phyloP scores from a whole-genome alignment of 2,329 filamentous ascomycete genomes.

The Talaromyces atroroseus region DNA sequence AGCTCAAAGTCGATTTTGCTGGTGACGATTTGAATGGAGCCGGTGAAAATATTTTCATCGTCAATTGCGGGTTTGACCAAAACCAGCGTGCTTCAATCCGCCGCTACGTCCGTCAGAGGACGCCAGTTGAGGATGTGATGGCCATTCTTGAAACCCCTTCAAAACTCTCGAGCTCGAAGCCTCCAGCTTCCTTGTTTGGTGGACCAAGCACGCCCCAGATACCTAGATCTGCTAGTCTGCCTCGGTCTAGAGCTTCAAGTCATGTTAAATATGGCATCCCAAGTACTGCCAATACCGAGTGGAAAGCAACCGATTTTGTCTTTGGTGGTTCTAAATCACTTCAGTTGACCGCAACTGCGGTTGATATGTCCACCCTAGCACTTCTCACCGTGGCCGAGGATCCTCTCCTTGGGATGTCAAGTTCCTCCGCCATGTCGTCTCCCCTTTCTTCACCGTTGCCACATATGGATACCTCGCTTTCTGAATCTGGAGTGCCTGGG shows the following conservation, averaged over 20 bases:
- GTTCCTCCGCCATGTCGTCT: slow-evolving; percentile 49
- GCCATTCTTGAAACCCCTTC: slow-evolving; percentile 15
- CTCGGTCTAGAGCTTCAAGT: slow-evolving; percentile 30
- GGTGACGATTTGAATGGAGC: slow-evolving; percentile 69
- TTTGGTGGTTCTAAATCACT: slow-evolving; percentile 56
- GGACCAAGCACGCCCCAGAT: slow-evolving; percentile 25
- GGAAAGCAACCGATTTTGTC: slow-evolving; percentile 58
- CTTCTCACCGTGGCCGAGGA: slow-evolving; percentile 71
- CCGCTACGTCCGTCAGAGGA: slow-evolving; percentile 54
- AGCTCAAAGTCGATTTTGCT: slow-evolving; percentile 82
- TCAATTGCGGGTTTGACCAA: slow-evolving; percentile 66
- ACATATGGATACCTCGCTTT: slow-evolving; percentile 38
- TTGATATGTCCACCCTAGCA: slow-evolving; percentile 72
- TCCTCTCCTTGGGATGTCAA: slow-evolving; percentile 58
- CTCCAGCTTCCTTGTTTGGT: slow-evolving; percentile 48
- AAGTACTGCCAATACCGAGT: slow-evolving; percentile 52
- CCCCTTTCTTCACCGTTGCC: slow-evolving; percentile 51
- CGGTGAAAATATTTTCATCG: slow-evolving; percentile 70
- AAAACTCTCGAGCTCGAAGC: slow-evolving; percentile 17
- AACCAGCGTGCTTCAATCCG: slow-evolving; percentile 48
- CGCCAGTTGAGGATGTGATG: slow-evolving; percentile 25
- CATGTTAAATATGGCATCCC: slow-evolving; percentile 28
- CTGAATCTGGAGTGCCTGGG: slow-evolving; percentile 66
- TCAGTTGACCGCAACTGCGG: slow-evolving; percentile 62
- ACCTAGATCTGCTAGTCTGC: slow-evolving; percentile 8